Conservation (phyloP, 2,329 filamentous ascomycete species). For the Pestalotiopsis sp. region DNA sequence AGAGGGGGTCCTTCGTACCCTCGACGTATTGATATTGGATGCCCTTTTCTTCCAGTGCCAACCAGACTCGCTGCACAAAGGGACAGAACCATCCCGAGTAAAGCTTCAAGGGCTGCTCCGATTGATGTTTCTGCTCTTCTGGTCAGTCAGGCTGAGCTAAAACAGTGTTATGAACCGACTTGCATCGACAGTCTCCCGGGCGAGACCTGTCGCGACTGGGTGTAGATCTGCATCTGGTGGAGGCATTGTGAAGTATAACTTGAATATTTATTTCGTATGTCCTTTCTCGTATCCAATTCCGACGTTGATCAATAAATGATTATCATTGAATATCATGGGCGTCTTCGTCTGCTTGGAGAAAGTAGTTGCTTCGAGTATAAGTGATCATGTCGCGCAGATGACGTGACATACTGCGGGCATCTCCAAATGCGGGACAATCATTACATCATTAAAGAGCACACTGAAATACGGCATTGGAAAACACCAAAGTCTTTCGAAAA, state of each 20-base stretch:
- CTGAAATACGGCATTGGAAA: not conserved
- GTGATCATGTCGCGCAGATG: slow-evolving; percentile 1
- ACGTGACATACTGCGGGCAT: slow-evolving; percentile 4
- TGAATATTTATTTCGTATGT: not conserved
- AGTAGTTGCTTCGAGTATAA: not conserved
- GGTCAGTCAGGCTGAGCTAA: not conserved
- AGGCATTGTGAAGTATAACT: slow-evolving; percentile 20
- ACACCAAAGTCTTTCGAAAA: not conserved
- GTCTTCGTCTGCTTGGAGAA: not conserved
- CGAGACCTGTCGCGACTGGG: slow-evolving; percentile 29
- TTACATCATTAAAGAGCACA: slow-evolving; percentile 2
- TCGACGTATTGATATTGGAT: slow-evolving; percentile 63
- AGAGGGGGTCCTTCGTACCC: slow-evolving; percentile 13
- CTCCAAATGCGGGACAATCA: not conserved
- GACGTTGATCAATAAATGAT: not conserved
- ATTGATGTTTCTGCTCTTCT: slow-evolving; percentile 26
- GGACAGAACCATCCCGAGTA: slow-evolving; percentile 29
- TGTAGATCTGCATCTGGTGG: slow-evolving; percentile 28
- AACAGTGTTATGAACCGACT: not conserved
- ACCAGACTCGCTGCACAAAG: slow-evolving; percentile 57
- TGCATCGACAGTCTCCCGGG: slow-evolving; percentile 30
- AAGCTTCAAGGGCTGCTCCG: slow-evolving; percentile 24
- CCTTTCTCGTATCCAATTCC: not conserved
- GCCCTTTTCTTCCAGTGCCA: slow-evolving; percentile 59
- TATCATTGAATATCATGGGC: not conserved